Evolutionary conservation across 1,139 yeast species (phyloP), one percentile per base, ranked within the genome.

Genomic region (Tardiomyces depauwii): DNA sequence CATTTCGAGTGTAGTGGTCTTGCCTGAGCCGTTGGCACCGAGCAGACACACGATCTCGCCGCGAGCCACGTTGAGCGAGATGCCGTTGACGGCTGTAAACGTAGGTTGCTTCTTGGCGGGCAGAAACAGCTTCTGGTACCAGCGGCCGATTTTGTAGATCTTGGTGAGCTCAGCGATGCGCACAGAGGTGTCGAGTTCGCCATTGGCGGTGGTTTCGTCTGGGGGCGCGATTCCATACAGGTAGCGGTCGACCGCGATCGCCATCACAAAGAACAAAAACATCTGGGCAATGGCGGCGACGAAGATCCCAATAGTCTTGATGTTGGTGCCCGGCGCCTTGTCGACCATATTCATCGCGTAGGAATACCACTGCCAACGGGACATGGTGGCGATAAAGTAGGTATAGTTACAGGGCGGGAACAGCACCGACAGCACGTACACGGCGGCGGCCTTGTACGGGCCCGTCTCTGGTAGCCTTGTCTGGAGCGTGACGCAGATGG

Each of bases 11-110:
- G 68, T 64, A 2, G 69, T 65, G 2, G 68, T 65, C 48, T 65
- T 65, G n/a, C 69, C 69, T 2, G 67, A 63, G 3, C 69, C 69
- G 49, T 65, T 65, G 11, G 69, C 64, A 25, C 69, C 69, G 5
- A 65, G 55, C 21, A 65, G 51, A 44, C 67, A 60, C 19, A 61
- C 57, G 30, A 65, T 62, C 45, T 64, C 65, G 9, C 68, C 67
- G 9, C 45, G 41, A 6, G 51, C 47, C 23, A 65, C 56, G 7
- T 46, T 45, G 18, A 62, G 50, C 14, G 56, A 49, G 18, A 65
- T 51, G 30, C 59, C 54, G 41, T 60, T 51, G 18, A 65, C 67
- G 14, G 69, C 69, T 4, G 51, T 53, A 2, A 64, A 60, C 10
- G 49, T 47, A 7, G 49, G 40, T 21, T 47, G 50, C 47, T 50